These are phyloP conservation scores for Tagetes erecta DNA, from an alignment of 129 eudicot species.

Conservation along the genomic window DNA sequence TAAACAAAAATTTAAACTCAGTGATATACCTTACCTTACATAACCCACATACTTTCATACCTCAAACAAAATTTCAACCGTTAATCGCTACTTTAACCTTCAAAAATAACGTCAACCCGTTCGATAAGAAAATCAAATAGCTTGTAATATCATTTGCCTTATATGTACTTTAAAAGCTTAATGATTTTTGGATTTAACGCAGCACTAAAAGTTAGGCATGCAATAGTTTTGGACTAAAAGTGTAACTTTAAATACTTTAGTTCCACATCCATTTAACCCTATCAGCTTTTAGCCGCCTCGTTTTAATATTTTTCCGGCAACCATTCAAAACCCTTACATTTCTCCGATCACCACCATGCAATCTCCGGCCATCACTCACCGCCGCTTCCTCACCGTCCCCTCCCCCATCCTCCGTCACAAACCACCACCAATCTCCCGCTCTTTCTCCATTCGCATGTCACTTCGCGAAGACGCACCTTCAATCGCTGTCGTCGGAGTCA, in stretches of 20 bases:
- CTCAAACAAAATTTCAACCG: too few relatives aligned
- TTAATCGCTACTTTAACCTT: too few relatives aligned
- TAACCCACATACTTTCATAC: too few relatives aligned
- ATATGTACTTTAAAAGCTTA: too few relatives aligned
- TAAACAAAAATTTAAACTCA: too few relatives aligned
- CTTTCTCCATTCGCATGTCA: constrained; percentile 67
- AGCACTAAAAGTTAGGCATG: constrained; percentile 15
- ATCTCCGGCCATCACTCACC: constrained; percentile 44
- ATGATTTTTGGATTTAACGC: too few relatives aligned
- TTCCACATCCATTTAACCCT: constrained; percentile 31
- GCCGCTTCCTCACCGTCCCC: constrained; percentile 33
- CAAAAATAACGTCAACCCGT: too few relatives aligned
- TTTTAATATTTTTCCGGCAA: background rate
- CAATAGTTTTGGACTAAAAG: background rate
- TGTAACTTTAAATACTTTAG: background rate
- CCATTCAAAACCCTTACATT: background rate
- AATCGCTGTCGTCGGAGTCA: constrained; percentile 88
- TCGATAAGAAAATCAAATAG: too few relatives aligned
- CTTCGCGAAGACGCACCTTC: constrained; percentile 79
- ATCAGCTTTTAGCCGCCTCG: constrained; percentile 39
- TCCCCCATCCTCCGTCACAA: constrained; percentile 29
- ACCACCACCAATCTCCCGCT: constrained; percentile 22
- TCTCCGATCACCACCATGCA: constrained; percentile 33
- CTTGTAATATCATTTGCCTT: too few relatives aligned
- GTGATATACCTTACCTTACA: too few relatives aligned